Evolutionary conservation across 2,329 filamentous ascomycete genomes (phyloP).

Genomic region (Diaporthe longicolla): DNA sequence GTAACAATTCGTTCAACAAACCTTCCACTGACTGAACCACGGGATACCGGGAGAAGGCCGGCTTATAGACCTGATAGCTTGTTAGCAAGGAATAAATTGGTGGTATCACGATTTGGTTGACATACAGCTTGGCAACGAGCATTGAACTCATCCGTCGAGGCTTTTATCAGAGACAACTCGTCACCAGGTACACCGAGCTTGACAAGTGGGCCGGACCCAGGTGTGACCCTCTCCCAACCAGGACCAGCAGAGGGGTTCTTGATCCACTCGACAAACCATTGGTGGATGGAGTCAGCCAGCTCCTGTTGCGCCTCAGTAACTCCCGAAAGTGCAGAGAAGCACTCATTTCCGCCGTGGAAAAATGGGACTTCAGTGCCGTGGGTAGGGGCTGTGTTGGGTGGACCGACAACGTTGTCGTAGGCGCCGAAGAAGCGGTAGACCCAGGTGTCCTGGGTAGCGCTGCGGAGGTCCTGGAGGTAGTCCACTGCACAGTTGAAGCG

Average conservation of each 20-base stretch:
- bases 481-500: slow-evolving; percentile 61
- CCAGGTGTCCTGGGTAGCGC: slow-evolving; percentile 56
- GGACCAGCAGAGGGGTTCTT: slow-evolving; percentile 59
- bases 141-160: slow-evolving; percentile 52
- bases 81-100: not conserved
- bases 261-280: slow-evolving; percentile 60
- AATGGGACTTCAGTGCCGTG: slow-evolving; percentile 60
- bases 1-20: not conserved
- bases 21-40: slow-evolving; percentile 4
- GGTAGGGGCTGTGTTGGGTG: slow-evolving; percentile 53
- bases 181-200: slow-evolving; percentile 54
- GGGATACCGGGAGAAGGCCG: slow-evolving; percentile 2
- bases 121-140: slow-evolving; percentile 50
- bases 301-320: slow-evolving; percentile 57
- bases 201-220: slow-evolving; percentile 49
- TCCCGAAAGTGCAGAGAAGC: slow-evolving; percentile 51
- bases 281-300: slow-evolving; percentile 57
- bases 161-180: slow-evolving; percentile 50
- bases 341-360: slow-evolving; percentile 61
- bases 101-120: not conserved
- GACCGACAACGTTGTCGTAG: slow-evolving; percentile 55
- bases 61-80: slow-evolving; percentile 4
- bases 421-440: slow-evolving; percentile 59
- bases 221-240: slow-evolving; percentile 55
- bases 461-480: slow-evolving; percentile 57